Percentiles rank a stretch among this genome's conserved stretches.
phyloP scores from a whole-genome alignment of 164 flowering plant genomes.

The Stephania cephalantha region DNA sequence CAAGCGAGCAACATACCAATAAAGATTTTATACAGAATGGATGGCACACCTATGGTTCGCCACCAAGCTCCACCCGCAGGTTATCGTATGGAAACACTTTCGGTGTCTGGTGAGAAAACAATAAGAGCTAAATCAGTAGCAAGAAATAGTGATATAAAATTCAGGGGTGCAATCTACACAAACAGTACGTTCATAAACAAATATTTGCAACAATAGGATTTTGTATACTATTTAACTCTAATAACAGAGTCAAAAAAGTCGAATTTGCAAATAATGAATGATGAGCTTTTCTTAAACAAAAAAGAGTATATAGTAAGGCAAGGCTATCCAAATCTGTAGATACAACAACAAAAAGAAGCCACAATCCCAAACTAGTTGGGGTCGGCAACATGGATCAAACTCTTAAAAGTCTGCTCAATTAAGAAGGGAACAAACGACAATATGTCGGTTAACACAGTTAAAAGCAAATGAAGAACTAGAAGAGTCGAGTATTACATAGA shows the following conservation, averaged over 20 bases:
- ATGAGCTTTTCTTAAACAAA: background rate
- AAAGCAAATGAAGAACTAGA: background rate
- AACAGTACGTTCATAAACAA: background rate
- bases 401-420: too few species aligned
- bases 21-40: background rate
- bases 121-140: slow-evolving; percentile 6
- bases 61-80: slow-evolving; percentile 93
- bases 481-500: too few species aligned
- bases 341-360: background rate
- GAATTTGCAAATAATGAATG: background rate
- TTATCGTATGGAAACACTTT: slow-evolving; percentile 96
- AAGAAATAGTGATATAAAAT: background rate
- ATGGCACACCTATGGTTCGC: slow-evolving; percentile 51
- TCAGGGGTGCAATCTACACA: background rate
- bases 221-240: background rate
- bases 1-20: background rate
- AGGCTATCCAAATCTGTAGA: background rate
- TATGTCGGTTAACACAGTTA: background rate
- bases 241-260: background rate
- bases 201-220: background rate
- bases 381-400: too few species aligned
- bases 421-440: background rate
- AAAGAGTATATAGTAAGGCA: background rate
- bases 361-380: too few species aligned
- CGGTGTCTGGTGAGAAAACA: slow-evolving; percentile 56